These are phyloP conservation scores for Phoma herbarum DNA, from an alignment of 2,329 filamentous ascomycete species.

Conservation along the genomic window DNA sequence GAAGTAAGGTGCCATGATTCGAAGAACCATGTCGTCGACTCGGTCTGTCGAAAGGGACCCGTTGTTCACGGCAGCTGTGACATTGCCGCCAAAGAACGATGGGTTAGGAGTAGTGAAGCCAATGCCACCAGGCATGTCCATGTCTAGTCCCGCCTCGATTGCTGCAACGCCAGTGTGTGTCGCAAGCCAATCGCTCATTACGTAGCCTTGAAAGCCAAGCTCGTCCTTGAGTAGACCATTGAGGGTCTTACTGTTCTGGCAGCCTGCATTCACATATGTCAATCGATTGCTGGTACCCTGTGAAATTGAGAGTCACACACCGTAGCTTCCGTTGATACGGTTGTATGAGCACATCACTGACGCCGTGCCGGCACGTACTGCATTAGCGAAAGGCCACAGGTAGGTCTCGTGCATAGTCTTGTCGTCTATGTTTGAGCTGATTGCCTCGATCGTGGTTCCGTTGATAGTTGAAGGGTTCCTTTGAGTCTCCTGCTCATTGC, in stretches of 20 bases:
- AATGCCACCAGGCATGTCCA: slow-evolving; percentile 55
- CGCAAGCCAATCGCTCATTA: slow-evolving; percentile 56
- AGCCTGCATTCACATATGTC: slow-evolving; percentile 19
- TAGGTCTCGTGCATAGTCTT: slow-evolving; percentile 72
- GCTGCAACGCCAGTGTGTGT: slow-evolving; percentile 47
- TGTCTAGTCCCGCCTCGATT: slow-evolving; percentile 59
- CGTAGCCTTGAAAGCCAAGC: slow-evolving; percentile 59
- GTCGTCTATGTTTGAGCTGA: slow-evolving; percentile 63
- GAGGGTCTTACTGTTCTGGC: slow-evolving; percentile 51
- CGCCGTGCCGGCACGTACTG: slow-evolving; percentile 64
- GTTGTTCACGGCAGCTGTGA: slow-evolving; percentile 51
- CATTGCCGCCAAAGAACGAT: slow-evolving; percentile 50
- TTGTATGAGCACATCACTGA: slow-evolving; percentile 68
- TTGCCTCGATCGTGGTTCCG: slow-evolving; percentile 52
- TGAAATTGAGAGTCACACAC: not conserved
- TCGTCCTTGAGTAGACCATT: slow-evolving; percentile 62
- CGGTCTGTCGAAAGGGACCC: slow-evolving; percentile 51
- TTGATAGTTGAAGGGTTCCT: slow-evolving; percentile 61
- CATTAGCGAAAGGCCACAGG: slow-evolving; percentile 71
- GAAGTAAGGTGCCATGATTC: slow-evolving; percentile 58
- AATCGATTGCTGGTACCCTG: not conserved
- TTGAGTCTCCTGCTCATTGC: slow-evolving; percentile 73
- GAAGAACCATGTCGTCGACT: slow-evolving; percentile 57
- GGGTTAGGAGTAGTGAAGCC: slow-evolving; percentile 22
- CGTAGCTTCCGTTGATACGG: slow-evolving; percentile 39